Percentiles rank a stretch among this genome's conserved stretches.
These are phyloP conservation scores for Aspergillus conjunctus DNA, from an alignment of 495 filamentous ascomycete genomes.

Conservation along the genomic window DNA sequence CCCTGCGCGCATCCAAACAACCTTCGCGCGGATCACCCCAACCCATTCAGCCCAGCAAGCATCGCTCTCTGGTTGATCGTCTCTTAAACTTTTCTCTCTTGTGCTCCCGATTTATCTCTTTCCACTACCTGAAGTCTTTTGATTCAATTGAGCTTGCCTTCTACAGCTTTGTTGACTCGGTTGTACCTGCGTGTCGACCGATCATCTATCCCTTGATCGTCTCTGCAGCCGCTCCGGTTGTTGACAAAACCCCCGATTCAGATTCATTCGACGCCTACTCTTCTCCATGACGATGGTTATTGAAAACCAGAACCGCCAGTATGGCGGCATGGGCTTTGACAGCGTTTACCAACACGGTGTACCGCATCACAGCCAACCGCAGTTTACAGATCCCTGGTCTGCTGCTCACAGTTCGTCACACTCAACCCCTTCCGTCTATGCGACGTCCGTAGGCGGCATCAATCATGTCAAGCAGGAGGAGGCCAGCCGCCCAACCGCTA, in stretches of 20 bases:
- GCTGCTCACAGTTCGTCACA: conserved; percentile 60
- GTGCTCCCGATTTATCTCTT: neutral
- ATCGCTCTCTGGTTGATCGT: conserved; percentile 1
- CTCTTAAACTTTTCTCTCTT: conserved; percentile 2
- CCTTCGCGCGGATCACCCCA: conserved; percentile 19
- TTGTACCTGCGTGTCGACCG: conserved; percentile 19
- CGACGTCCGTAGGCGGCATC: conserved; percentile 57
- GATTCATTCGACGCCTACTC: conserved; percentile 17
- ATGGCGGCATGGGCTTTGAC: conserved; percentile 82
- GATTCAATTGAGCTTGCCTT: neutral
- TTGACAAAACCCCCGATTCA: neutral
- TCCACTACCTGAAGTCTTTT: neutral
- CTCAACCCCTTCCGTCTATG: conserved; percentile 55
- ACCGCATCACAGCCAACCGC: conserved; percentile 68
- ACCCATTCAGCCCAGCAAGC: neutral
- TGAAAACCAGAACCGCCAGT: conserved; percentile 79
- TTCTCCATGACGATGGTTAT: conserved; percentile 82
- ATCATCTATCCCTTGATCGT: conserved; percentile 30
- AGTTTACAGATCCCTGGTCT: conserved; percentile 93
- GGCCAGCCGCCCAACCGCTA: conserved; percentile 58
- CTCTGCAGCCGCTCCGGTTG: conserved; percentile 19
- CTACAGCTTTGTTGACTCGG: conserved; percentile 9
- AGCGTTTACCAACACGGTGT: conserved; percentile 69
- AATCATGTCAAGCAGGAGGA: conserved; percentile 59
- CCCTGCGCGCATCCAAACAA: conserved; percentile 10